phyloP scores from a whole-genome alignment of 108 stramenopile genomes.

The Parmales sp. region DNA sequence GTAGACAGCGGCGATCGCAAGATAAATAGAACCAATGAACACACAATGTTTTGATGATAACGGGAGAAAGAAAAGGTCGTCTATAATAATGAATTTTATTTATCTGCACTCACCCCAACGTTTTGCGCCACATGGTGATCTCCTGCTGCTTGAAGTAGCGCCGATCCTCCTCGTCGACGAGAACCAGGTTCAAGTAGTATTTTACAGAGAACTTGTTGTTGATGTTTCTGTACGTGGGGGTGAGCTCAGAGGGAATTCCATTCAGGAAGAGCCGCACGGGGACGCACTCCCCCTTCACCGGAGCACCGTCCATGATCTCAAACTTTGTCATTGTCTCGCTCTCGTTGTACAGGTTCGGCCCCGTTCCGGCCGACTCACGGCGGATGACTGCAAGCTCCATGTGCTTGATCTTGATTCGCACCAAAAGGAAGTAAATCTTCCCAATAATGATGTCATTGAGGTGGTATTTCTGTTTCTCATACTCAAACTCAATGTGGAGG shows the following conservation, averaged over 20 bases:
- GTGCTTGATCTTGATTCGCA: conserved; percentile 96
- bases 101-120: conserved; percentile 58
- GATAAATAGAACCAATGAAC: too few species aligned
- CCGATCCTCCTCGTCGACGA: conserved; percentile 98
- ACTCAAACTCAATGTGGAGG: conserved; percentile 99
- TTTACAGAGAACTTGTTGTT: conserved; percentile 90
- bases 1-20: too few species aligned
- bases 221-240: conserved; percentile 85
- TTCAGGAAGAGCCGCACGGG: conserved; percentile 70
- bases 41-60: too few species aligned
- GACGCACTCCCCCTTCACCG: conserved; percentile 82
- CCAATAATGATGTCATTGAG: conserved; percentile 89
- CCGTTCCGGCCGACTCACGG: conserved; percentile 72
- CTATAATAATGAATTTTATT: too few species aligned
- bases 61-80: too few species aligned
- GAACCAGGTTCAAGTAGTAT: conserved; percentile 96
- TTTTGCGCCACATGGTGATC: conserved; percentile 89
- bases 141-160: conserved; percentile 99
- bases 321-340: conserved; percentile 93
- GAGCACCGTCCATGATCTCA: conserved; percentile 99
- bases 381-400: conserved; percentile 98
- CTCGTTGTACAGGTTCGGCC: conserved; percentile 74
- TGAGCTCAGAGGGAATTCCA: conserved; percentile 91
- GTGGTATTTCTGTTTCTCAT: conserved; percentile 81
- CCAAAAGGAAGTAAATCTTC: conserved; percentile 92